Percentiles rank a stretch among this genome's conserved stretches.
phyloP scores from a whole-genome alignment of 495 filamentous ascomycete genomes.

The Friedmanniomyces simplex region DNA sequence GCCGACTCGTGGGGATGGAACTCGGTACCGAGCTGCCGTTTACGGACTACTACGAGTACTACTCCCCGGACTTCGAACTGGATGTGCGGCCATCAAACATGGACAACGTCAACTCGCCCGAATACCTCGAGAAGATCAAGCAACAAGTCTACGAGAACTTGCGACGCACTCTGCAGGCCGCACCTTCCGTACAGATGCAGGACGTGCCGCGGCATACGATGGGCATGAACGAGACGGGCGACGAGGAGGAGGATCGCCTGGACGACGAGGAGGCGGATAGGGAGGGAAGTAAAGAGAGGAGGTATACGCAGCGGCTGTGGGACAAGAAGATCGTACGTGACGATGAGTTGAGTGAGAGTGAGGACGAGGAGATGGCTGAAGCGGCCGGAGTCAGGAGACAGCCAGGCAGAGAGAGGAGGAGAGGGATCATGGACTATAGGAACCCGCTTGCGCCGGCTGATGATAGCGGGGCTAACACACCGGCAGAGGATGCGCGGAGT shows the following conservation, averaged over 20 bases:
- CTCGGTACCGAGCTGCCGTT: conserved; percentile 79
- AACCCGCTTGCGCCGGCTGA: conserved; percentile 52
- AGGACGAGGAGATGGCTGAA: conserved; percentile 60
- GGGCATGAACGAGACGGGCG: conserved; percentile 70
- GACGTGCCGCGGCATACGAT: conserved; percentile 76
- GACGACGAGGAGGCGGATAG: conserved; percentile 62
- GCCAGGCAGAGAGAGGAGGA: conserved; percentile 45
- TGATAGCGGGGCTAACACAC: conserved; percentile 48
- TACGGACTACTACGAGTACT: conserved; percentile 99
- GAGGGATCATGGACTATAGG: conserved; percentile 61
- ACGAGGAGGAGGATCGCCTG: conserved; percentile 76
- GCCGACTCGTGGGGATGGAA: conserved; percentile 70
- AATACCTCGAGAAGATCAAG: conserved; percentile 95
- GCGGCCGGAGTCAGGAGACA: conserved; percentile 60
- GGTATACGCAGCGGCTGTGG: conserved; percentile 72
- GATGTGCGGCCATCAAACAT: conserved; percentile 94
- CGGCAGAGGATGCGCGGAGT: conserved; percentile 37
- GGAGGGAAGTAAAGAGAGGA: conserved; percentile 60
- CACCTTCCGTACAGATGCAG: conserved; percentile 88
- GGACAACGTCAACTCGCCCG: conserved; percentile 93
- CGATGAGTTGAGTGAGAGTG: conserved; percentile 53
- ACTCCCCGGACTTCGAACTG: conserved; percentile 90
- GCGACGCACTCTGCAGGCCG: conserved; percentile 57
- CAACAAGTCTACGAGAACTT: conserved; percentile 86
- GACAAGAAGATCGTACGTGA: conserved; percentile 65